Evolutionary conservation across 768 basidiomycete genomes (phyloP), one percentile per base, ranked within the genome.

Genomic region (Kwoniella newhampshirensis): DNA sequence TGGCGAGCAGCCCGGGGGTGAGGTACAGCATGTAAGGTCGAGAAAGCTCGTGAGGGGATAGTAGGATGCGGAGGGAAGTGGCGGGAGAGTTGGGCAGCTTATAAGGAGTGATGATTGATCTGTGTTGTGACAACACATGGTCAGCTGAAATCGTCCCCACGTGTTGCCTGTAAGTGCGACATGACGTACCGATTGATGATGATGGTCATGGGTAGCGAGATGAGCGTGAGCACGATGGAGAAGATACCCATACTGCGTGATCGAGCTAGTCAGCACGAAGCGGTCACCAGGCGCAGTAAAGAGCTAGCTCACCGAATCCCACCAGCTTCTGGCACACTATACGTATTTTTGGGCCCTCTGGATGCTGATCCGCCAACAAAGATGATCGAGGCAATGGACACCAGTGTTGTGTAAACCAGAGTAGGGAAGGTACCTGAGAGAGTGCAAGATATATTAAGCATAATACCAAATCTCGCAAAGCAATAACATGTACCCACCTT

Each of bases 91-190:
- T 56, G 28, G 75, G 71, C 3, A 76, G 67, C 41, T 65, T 64
- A 57, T 75, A 76, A 3, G 75, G 75, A 2, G 75, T 76, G 62
- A 76, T 76, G 67, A 76, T 76, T 21, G 73, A 68, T 47, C 74
- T 75, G 57, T n/a, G n/a, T n/a, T n/a, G n/a, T n/a, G 25, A 13
- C 15, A 30, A 44, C 3, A 18, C 17, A 47, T 39, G 20, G 44
- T 54, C 30, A 46, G 37, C n/a, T n/a, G n/a, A n/a, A n/a, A n/a
- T n/a, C n/a, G 7, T 41, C 8, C 40, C 5, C 40, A 32, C 6
- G 6, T 13, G 13, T 41, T 41, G 21, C 21, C 21, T 23, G 21
- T 28, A 7, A 11, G 7, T 21, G 9, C 5, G 2, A 28, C 8
- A 4, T 11, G 6, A 55, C 74, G 60, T 43, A 75, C 72, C 75